Percentiles rank a stretch among this genome's conserved stretches.
phyloP scores from a whole-genome alignment of 305 asterid genomes.

The Rubia peregrina region DNA sequence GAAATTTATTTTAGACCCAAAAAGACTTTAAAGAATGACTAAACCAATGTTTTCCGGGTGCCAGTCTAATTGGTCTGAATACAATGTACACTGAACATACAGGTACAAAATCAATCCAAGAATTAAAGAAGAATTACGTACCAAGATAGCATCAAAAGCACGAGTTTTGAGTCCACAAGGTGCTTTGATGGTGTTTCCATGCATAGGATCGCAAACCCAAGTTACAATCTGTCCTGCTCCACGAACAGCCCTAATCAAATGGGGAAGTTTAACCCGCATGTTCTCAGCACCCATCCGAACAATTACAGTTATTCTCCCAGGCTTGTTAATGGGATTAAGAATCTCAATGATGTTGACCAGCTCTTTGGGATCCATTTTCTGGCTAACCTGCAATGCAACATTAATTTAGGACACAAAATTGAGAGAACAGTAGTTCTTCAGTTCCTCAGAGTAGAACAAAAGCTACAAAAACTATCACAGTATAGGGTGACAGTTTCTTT shows the following conservation, averaged over 20 bases:
- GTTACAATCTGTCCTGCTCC: slow-evolving; percentile 70
- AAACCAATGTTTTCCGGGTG: neutral
- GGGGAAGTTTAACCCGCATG: slow-evolving; percentile 80
- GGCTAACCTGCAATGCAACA: slow-evolving; percentile 60
- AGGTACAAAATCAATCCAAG: slow-evolving; percentile 4
- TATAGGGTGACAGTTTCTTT: neutral
- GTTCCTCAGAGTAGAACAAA: neutral
- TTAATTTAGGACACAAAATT: slow-evolving; percentile 12
- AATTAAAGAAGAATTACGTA: slow-evolving; percentile 25
- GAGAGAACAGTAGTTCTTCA: neutral
- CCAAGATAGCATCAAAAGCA: slow-evolving; percentile 76
- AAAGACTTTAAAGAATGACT: neutral
- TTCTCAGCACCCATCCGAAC: slow-evolving; percentile 89
- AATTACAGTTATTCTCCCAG: slow-evolving; percentile 71
- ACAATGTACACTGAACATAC: neutral
- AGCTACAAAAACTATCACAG: neutral
- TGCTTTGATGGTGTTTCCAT: slow-evolving; percentile 78
- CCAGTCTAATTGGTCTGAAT: neutral
- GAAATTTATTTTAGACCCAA: neutral
- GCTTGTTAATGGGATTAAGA: slow-evolving; percentile 58
- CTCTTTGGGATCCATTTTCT: slow-evolving; percentile 84
- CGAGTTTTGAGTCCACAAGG: slow-evolving; percentile 88
- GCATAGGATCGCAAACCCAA: slow-evolving; percentile 90
- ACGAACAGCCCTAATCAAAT: slow-evolving; percentile 76
- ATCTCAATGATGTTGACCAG: slow-evolving; percentile 62